Conservation (phyloP, 1,284 basidiomycete genomes). For the Tranzscheliella williamsii region DNA sequence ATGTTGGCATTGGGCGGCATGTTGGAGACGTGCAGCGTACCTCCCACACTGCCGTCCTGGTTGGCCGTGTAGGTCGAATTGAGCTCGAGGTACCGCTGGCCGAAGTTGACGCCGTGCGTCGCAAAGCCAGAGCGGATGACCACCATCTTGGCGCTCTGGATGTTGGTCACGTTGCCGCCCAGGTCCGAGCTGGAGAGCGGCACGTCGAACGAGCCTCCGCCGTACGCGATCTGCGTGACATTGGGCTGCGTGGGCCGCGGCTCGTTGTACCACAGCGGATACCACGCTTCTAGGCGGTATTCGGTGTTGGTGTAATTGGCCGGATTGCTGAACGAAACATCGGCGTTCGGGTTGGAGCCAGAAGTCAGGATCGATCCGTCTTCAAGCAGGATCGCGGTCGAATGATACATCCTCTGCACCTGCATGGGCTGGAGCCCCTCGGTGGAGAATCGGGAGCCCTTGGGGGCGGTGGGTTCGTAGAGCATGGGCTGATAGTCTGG, state of each 20-base stretch:
- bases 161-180: constrained; percentile 54
- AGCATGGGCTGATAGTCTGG: constrained; percentile 74
- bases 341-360: constrained; percentile 91
- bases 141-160: constrained; percentile 73
- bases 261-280: constrained; percentile 69
- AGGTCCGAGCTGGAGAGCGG: constrained; percentile 22
- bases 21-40: constrained; percentile 71
- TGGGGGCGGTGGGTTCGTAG: constrained; percentile 70
- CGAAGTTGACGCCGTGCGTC: constrained; percentile 55
- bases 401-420: constrained; percentile 79
- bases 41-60: constrained; percentile 71
- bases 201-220: constrained; percentile 78
- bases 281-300: constrained; percentile 81
- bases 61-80: constrained; percentile 81
- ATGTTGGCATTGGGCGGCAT: constrained; percentile 58
- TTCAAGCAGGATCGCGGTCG: constrained; percentile 71
- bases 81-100: constrained; percentile 62
- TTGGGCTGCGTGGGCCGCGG: constrained; percentile 68
- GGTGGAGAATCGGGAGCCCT: constrained; percentile 70
- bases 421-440: constrained; percentile 70
- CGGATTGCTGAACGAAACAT: constrained; percentile 63
- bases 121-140: constrained; percentile 57
- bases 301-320: constrained; percentile 68
- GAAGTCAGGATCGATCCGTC: constrained; percentile 83
- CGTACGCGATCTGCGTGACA: constrained; percentile 77